Conservation (phyloP, 768 basidiomycete species). For the Rubroboletus pulcherrimus region DNA sequence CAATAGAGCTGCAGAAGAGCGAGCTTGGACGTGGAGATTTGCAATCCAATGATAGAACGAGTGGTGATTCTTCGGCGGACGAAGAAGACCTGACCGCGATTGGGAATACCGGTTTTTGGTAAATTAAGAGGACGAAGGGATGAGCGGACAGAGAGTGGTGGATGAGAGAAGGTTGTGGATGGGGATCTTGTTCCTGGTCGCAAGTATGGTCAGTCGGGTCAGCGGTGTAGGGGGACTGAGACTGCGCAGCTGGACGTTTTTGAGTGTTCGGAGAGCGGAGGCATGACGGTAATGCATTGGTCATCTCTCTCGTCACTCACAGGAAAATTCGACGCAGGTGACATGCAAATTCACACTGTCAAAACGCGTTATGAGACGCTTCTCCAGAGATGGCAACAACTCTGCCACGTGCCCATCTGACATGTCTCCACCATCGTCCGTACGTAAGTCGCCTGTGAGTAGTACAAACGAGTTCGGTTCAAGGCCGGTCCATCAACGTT, state of each 20-base stretch:
- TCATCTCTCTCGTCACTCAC: slow-evolving; percentile 27
- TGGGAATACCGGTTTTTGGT: slow-evolving; percentile 18
- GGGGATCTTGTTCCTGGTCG: slow-evolving; percentile 14
- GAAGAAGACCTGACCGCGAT: slow-evolving; percentile 14
- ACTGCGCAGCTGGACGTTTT: slow-evolving; percentile 16
- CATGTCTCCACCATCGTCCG: not conserved
- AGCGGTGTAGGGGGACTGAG: not conserved
- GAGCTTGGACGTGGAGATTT: slow-evolving; percentile 25
- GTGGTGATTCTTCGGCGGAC: slow-evolving; percentile 14
- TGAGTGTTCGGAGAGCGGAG: slow-evolving; percentile 16
- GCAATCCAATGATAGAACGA: slow-evolving; percentile 25
- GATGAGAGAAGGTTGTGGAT: slow-evolving; percentile 13
- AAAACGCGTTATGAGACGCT: slow-evolving; percentile 15
- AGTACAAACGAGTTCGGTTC: no score
- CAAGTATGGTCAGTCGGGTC: not conserved
- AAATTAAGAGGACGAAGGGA: slow-evolving; percentile 7
- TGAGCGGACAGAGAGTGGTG: slow-evolving; percentile 1
- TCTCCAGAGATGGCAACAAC: slow-evolving; percentile 1
- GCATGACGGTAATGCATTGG: slow-evolving; percentile 23
- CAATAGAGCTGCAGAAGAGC: slow-evolving; percentile 22
- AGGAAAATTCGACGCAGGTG: slow-evolving; percentile 23
- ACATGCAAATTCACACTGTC: slow-evolving; percentile 29
- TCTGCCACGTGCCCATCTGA: slow-evolving; percentile 25
- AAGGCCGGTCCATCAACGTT: no score
- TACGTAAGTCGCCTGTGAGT: not conserved